phyloP scores from a whole-genome alignment of 2,329 filamentous ascomycete genomes.

The Nothopassalora personata region DNA sequence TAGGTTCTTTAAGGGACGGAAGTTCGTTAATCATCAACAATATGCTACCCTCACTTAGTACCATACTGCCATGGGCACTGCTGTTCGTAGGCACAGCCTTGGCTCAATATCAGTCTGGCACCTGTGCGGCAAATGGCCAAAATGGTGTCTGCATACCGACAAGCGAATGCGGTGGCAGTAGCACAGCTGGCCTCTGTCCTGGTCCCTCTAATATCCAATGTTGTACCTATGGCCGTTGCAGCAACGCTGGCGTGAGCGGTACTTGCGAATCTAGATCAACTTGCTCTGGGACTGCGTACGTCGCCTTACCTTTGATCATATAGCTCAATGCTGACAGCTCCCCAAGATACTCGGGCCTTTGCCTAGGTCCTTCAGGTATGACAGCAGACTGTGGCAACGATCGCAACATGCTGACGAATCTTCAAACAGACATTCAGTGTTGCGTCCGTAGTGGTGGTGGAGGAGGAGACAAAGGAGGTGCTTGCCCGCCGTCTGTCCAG shows the following conservation, averaged over 20 bases:
- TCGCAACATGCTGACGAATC: neutral
- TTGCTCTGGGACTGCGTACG: constrained; percentile 4
- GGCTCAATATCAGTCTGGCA: constrained; percentile 10
- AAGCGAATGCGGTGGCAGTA: neutral
- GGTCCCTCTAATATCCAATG: constrained; percentile 9
- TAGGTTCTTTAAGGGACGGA: neutral
- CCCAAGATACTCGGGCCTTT: constrained; percentile 6
- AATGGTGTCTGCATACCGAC: constrained; percentile 10
- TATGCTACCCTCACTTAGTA: neutral
- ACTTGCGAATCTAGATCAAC: constrained; percentile 9
- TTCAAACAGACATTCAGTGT: constrained; percentile 10
- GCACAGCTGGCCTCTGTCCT: constrained; percentile 7
- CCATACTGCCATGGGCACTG: neutral
- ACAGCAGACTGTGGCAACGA: neutral
- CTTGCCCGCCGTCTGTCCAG: constrained; percentile 6
- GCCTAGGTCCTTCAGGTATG: neutral
- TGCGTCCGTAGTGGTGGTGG: constrained; percentile 5
- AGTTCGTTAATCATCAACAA: neutral
- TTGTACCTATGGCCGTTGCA: constrained; percentile 9
- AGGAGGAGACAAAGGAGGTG: constrained; percentile 1
- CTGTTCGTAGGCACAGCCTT: neutral
- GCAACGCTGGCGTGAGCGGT: constrained; percentile 1
- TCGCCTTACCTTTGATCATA: neutral
- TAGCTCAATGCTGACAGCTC: neutral
- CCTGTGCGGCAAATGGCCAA: constrained; percentile 8